Base-by-base conservation (phyloP, 169 alveolate genomes). In the Cryptosporidium sp. region DNA sequence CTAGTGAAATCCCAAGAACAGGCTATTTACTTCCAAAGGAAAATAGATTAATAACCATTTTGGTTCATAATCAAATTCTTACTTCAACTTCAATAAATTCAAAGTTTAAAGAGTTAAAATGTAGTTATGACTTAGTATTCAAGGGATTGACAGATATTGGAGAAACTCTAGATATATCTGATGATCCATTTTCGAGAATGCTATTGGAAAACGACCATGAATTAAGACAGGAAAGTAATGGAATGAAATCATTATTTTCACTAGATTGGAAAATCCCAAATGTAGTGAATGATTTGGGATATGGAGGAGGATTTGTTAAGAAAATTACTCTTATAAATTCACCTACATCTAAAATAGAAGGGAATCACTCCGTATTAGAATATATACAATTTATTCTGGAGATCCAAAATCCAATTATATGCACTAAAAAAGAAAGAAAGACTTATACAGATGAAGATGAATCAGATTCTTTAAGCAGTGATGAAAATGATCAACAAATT, bases 271-370 rank as follows among this genome's bases (percentile, higher is more conserved):
- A 26, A 42, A 73, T 80, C 33, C 80, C 89, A 33, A 80, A 80
- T 44, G 58, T 80, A 42, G 21, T 80, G 29, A 16, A 80, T 60
- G 67, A 44, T 0, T 23, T 48, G 37, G 75, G 75, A 42, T 44
- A 31, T 16, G 89, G 89, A 14, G 75, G 80, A 42, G 89, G 89
- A 10, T 80, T 62, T 62, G 89, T 80, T 21, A 80, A 80, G 18
- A 62, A 65, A 45, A 65, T 80, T n/a, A 39, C 52, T 21, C 42
- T 65, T 9, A 23, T 80, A 0, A 58, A 56, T 56, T 56, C 70
- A 21, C 52, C 71, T 1, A 9, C 51, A 1, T 16, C 26, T 21
- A 53, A 3, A 73, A 58, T 52, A 12, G 26, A 35, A 48, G 31
- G 14, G 10, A 39, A 33, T 21, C 12, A n/a, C 14, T 73, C 86